phyloP scores from a whole-genome alignment of 1,139 yeast species.

The Lodderomyces jiufengensis region DNA sequence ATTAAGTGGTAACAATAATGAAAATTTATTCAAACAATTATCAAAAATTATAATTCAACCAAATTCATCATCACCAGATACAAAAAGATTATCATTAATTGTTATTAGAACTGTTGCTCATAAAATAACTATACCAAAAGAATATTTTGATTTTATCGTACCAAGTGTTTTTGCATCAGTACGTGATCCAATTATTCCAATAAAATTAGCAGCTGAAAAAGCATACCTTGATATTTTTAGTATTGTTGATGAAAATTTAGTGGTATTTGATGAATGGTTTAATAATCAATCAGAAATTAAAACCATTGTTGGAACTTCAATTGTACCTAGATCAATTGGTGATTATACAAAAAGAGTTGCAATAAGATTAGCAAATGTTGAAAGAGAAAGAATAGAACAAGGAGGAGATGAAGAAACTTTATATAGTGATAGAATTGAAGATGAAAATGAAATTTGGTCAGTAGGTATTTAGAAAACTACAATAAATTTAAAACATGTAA shows the following conservation, averaged over 20 bases:
- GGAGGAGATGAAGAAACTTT: constrained; percentile 90
- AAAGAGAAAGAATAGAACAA: constrained; percentile 79
- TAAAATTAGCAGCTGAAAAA: constrained; percentile 92
- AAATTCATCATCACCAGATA: constrained; percentile 63
- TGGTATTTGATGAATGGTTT: constrained; percentile 61
- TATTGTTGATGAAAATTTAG: constrained; percentile 65
- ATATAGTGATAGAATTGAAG: constrained; percentile 82
- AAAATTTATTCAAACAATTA: constrained; percentile 44
- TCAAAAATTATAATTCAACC: constrained; percentile 51
- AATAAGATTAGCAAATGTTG: constrained; percentile 73
- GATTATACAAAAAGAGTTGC: constrained; percentile 92
- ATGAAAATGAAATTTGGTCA: constrained; percentile 84
- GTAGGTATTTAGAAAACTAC: constrained; percentile 58
- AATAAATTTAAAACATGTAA: constrained; percentile 5
- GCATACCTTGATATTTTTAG: constrained; percentile 73
- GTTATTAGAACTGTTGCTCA: constrained; percentile 74
- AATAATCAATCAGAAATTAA: constrained; percentile 22
- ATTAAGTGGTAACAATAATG: constrained; percentile 42
- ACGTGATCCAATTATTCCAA: constrained; percentile 82
- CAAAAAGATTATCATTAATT: constrained; percentile 76
- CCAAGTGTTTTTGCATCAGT: constrained; percentile 80
- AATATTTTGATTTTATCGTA: constrained; percentile 55
- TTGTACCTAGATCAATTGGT: constrained; percentile 70
- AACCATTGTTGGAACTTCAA: constrained; percentile 44
- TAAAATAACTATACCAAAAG: constrained; percentile 39